phyloP scores from a whole-genome alignment of 257 asterid genomes.

The Rehmannia glutinosa region DNA sequence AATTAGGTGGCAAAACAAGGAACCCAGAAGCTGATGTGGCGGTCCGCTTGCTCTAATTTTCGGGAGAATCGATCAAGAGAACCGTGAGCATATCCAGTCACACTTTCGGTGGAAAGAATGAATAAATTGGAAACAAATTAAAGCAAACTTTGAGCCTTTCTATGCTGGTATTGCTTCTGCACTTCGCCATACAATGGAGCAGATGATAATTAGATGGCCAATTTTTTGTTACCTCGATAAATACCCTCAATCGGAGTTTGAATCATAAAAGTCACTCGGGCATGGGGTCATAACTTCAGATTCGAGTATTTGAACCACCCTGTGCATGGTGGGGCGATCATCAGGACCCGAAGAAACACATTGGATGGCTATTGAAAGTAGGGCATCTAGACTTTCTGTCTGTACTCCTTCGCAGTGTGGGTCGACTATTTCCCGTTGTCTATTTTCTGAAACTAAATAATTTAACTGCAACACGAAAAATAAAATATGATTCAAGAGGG shows the following conservation, averaged over 20 bases:
- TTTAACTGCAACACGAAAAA: constrained; percentile 55
- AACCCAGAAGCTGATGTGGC: constrained; percentile 21
- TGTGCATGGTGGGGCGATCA: constrained; percentile 93
- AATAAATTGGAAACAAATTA: constrained; percentile 29
- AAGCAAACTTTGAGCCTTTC: constrained; percentile 27
- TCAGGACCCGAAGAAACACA: constrained; percentile 84
- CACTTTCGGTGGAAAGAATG: constrained; percentile 56
- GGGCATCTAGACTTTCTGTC: constrained; percentile 69
- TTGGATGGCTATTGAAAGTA: constrained; percentile 73
- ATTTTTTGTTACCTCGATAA: constrained; percentile 5
- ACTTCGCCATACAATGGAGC: constrained; percentile 30
- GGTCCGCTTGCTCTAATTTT: constrained; percentile 17
- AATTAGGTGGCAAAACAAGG: too few relatives aligned
- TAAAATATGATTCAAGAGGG: neutral
- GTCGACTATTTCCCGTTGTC: constrained; percentile 82
- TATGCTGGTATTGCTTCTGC: too few relatives aligned
- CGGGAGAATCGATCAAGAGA: constrained; percentile 14
- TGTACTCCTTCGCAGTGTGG: constrained; percentile 74
- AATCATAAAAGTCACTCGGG: constrained; percentile 90
- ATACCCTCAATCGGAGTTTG: constrained; percentile 60
- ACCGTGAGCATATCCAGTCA: constrained; percentile 23
- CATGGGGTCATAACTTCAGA: constrained; percentile 89
- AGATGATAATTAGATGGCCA: constrained; percentile 15
- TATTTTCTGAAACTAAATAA: constrained; percentile 63
- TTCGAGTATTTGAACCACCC: constrained; percentile 87